A percentile compares a stretch with the other conserved stretches of the same genome.
Conservation (phyloP, 768 basidiomycete genomes). For the Butyriboletus loyo region DNA sequence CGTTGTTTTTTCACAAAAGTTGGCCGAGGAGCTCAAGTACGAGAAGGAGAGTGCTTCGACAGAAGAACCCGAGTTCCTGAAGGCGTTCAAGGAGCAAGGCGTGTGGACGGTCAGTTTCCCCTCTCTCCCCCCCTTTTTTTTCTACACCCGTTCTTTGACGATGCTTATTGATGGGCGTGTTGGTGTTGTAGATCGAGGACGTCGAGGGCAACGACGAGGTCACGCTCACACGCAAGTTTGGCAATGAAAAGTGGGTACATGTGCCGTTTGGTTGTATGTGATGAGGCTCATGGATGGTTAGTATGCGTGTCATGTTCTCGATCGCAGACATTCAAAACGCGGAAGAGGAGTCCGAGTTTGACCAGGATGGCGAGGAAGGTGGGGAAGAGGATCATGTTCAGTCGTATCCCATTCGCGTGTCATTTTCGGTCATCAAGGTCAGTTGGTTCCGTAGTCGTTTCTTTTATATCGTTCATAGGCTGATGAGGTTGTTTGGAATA, state of each 20-base stretch:
- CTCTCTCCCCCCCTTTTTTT: too few species aligned
- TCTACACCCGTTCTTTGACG: too few species aligned
- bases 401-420: conserved; percentile 72
- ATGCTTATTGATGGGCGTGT: not conserved
- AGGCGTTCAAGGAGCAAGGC: conserved; percentile 66
- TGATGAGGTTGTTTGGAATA: conserved; percentile 22
- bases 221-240: conserved; percentile 75
- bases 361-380: conserved; percentile 38
- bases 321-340: conserved; percentile 76
- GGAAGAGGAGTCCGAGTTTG: conserved; percentile 39
- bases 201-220: conserved; percentile 76
- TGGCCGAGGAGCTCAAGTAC: conserved; percentile 81
- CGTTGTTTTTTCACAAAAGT: conserved; percentile 66
- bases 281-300: conserved; percentile 28
- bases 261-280: too few species aligned
- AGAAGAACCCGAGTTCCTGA: conserved; percentile 71
- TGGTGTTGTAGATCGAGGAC: conserved; percentile 59
- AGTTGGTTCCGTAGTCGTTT: not conserved
- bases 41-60: conserved; percentile 59
- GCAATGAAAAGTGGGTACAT: conserved; percentile 78
- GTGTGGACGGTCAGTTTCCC: conserved; percentile 64
- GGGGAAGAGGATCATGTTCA: conserved; percentile 30
- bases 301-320: conserved; percentile 89
- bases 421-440: conserved; percentile 85
- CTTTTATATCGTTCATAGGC: not conserved